These are phyloP conservation scores for Caryocar brasiliense DNA, from an alignment of 441 rosid species.

Conservation along the genomic window DNA sequence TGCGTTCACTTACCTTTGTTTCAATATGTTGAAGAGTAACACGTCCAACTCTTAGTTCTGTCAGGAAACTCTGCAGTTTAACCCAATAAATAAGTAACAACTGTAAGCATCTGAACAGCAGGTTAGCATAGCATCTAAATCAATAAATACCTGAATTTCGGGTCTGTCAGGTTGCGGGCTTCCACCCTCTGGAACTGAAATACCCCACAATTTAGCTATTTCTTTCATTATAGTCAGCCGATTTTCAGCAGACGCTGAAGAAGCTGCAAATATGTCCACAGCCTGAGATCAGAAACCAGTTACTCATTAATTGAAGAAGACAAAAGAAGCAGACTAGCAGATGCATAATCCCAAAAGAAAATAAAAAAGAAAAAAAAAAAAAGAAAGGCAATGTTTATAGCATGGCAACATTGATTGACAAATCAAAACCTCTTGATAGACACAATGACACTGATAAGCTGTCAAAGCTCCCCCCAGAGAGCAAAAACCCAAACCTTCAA, in stretches of 20 bases:
- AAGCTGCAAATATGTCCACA: slow-evolving; percentile 74
- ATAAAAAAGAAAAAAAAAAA: background rate
- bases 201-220: slow-evolving; percentile 59
- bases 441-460: slow-evolving; percentile 35
- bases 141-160: slow-evolving; percentile 58
- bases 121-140: slow-evolving; percentile 10
- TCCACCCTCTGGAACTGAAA: slow-evolving; percentile 36
- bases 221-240: slow-evolving; percentile 45
- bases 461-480: slow-evolving; percentile 27
- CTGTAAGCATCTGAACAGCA: slow-evolving; percentile 1
- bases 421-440: slow-evolving; percentile 72
- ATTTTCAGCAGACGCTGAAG: slow-evolving; percentile 41
- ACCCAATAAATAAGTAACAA: slow-evolving; percentile 19
- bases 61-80: slow-evolving; percentile 45
- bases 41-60: slow-evolving; percentile 64
- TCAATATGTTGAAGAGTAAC: slow-evolving; percentile 48
- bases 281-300: slow-evolving; percentile 44
- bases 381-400: too few relatives aligned
- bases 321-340: too few relatives aligned
- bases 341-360: slow-evolving; percentile 1
- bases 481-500: slow-evolving; percentile 35
- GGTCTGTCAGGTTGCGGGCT: slow-evolving; percentile 49
- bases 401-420: background rate
- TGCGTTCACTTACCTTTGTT: slow-evolving; percentile 37
- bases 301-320: background rate